Base-by-base conservation (phyloP, 2,329 filamentous ascomycete species). In the Paraphaeosphaeria sporulosa region DNA sequence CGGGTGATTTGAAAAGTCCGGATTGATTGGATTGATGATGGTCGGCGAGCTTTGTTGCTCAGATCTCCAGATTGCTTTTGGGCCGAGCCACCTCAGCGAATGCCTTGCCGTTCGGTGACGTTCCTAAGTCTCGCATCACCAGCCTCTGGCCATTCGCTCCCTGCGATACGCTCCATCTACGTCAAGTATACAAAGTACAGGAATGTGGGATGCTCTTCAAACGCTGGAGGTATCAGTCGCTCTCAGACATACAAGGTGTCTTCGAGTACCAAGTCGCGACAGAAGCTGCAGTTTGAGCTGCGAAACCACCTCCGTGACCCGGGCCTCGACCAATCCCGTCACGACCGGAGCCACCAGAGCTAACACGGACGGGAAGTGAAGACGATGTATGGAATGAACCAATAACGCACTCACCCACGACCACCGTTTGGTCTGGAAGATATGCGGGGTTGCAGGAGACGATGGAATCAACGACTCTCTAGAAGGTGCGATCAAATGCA, bases 81-180 rank as follows among this genome's bases (percentile, higher is more conserved):
- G 36, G 0, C 49, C 60, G 6, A 59, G 62, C 0, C 68, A 69
- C n/a, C 54, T 12, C n/a, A 64, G 64, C 8, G 68, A 72, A 25
- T 72, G 65, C 64, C 51, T 71, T 0, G 58, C 58, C 0, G 48
- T 48, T 48, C 4, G 64, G 67, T 1, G 1, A 7, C 4, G 65
- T 72, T 38, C 58, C 40, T 4, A 43, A 59, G 12, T 52, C 49
- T 1, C 23, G 23, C 1, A 48, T 71, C 19, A 55, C 4, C 0
- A 40, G 48, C 0, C 55, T 70, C 3, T 60, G 63, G 48, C 70
- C 68, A 0, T 72, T 34, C 2, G 70, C 47, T 50, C n/a, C 47
- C 47, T 12, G 47, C 47, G 8, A 50, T 36, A 12, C 47, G 47
- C 27, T 50, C 47, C 17, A 50, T 50, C n/a, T 50, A 50, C 47